Evolutionary conservation across 208 protist genomes (phyloP).

Genomic region (Naegleria lovaniensis): DNA sequence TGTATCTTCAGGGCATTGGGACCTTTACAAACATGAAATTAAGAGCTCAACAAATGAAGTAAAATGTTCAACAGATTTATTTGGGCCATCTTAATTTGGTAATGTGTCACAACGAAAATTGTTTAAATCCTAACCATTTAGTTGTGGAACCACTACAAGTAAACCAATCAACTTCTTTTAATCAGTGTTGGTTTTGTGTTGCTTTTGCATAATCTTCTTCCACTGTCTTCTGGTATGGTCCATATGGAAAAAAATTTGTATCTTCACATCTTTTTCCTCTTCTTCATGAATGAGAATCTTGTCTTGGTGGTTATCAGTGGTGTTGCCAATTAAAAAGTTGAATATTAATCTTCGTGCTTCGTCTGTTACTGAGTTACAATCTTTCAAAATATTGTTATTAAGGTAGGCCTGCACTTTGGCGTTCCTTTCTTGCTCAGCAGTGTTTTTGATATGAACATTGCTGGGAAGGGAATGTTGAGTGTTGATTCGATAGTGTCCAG

Average conservation of each 20-base stretch:
- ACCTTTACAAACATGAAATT: not conserved
- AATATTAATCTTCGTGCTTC: not conserved
- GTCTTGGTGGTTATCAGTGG: not conserved
- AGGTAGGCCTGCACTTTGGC: not conserved
- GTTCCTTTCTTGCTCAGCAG: no score
- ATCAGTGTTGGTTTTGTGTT: no score
- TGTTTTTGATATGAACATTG: no score
- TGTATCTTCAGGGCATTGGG: not conserved
- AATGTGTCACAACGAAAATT: no score
- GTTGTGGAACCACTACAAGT: no score
- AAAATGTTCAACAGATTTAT: not conserved
- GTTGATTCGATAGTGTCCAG: no score
- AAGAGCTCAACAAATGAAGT: not conserved
- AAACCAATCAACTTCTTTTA: no score
- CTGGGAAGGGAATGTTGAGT: no score
- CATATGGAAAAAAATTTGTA: slow-evolving; percentile 1
- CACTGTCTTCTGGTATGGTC: not conserved
- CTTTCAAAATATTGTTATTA: not conserved
- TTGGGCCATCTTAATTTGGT: no score
- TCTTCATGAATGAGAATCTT: not conserved
- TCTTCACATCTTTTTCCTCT: not conserved
- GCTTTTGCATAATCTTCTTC: slow-evolving; percentile 3
- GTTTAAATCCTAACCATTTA: no score
- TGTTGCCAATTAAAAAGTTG: not conserved
- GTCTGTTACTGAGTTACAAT: not conserved